Conservation (phyloP, 1,139 yeast genomes). For the Yamadazyma friedrichii region DNA sequence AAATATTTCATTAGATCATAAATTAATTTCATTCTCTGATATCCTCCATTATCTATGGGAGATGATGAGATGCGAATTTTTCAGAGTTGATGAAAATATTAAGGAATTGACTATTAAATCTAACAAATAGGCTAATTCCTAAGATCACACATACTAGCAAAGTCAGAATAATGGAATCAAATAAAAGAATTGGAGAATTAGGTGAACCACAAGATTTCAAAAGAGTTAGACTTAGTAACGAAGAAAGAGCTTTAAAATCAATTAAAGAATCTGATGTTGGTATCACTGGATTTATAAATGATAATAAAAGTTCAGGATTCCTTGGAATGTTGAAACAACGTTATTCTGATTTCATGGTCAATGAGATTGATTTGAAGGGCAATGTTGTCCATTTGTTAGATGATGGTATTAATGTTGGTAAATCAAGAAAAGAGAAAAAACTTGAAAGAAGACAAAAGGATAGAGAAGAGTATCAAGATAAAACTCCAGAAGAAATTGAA, state of each 20-base stretch:
- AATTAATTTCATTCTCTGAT: too few relatives aligned
- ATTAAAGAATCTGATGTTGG: constrained; percentile 78
- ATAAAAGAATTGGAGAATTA: constrained; percentile 3
- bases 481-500: constrained; percentile 36
- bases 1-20: too few relatives aligned
- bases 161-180: background rate
- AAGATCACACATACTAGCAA: background rate
- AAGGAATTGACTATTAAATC: constrained; percentile 9
- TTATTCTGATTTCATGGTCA: constrained; percentile 92
- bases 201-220: background rate
- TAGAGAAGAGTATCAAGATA: constrained; percentile 33
- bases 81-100: constrained; percentile 8
- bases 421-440: constrained; percentile 51
- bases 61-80: constrained; percentile 8
- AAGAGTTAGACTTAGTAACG: constrained; percentile 9
- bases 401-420: constrained; percentile 60
- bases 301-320: constrained; percentile 55
- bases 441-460: constrained; percentile 45
- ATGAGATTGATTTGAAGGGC: constrained; percentile 72
- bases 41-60: too few relatives aligned
- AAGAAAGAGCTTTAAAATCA: constrained; percentile 10
- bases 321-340: constrained; percentile 80
- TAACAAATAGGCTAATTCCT: constrained; percentile 7
- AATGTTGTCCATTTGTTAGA: constrained; percentile 74
- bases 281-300: constrained; percentile 65